Base-by-base conservation (phyloP, 768 basidiomycete species). In the Agrocybe praecox region DNA sequence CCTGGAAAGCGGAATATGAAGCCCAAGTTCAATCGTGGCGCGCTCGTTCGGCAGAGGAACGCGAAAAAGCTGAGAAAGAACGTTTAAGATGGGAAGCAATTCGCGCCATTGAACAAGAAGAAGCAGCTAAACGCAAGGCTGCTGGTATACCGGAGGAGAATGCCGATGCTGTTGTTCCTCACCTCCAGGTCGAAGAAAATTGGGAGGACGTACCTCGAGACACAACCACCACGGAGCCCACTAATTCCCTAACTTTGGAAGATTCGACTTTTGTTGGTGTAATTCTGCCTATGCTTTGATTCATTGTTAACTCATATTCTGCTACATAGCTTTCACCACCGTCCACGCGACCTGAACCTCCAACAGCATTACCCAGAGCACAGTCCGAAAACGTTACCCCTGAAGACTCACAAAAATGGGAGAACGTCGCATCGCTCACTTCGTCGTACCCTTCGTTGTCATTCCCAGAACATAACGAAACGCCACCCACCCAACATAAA, bases 401-500 rank as follows among this genome's bases (percentile, higher is more conserved):
- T 14, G 79, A 79, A 49, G 76, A 76, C 52, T 80, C 79, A 24
- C 83, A 87, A 60, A 87, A 82, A 64, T 92, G 90, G 91, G 90
- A 91, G 67, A 81, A 90, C 56, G 74, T 93, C 34, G 81, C 82
- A 21, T 83, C 80, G 0, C 69, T 78, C 32, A 78, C 79, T 6
- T 81, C 83, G 1, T 94, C 92, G 4, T 90, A 83, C 69, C 92
- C 92, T n/a, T 93, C 92, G 58, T 76, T 90, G 75, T 81, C 88
- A 23, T 88, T 86, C 70, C 88, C 88, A 8, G 88, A 86, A 56
- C 80, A 81, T 21, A 81, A 80, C 34, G 79, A 80, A 52, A 78
- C 82, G 1, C 80, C 79, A 4, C 81, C 77, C 59, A 59, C 51
- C 1, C 67, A 53, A 56, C 70, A 53, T 58, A 65, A 50, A 19